Percentiles rank a stretch among this genome's conserved stretches.
phyloP scores from a whole-genome alignment of 345 rosid species.

The Mangifera indica region DNA sequence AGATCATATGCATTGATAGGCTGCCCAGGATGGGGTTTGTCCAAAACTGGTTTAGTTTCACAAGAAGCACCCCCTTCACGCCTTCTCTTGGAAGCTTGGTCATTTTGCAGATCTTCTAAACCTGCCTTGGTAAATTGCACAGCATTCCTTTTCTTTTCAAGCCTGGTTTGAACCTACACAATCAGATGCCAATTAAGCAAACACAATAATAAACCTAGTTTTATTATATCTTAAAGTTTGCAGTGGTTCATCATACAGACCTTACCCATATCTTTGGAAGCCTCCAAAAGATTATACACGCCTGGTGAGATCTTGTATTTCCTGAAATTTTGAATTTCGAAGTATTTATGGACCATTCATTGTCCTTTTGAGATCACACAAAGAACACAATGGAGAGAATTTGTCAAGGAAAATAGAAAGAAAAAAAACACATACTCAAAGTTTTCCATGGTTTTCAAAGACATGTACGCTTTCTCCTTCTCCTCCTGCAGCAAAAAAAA shows the following conservation, averaged over 20 bases:
- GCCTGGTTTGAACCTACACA: constrained; percentile 54
- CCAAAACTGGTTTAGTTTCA: constrained; percentile 30
- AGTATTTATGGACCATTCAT: not conserved
- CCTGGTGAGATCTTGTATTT: constrained; percentile 65
- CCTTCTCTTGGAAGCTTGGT: constrained; percentile 24
- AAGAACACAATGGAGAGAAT: constrained; percentile 4
- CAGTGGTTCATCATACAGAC: constrained; percentile 41
- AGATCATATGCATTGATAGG: constrained; percentile 18
- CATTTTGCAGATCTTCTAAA: constrained; percentile 33
- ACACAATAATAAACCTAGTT: constrained; percentile 1
- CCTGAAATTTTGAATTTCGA: constrained; percentile 33
- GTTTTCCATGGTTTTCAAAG: constrained; percentile 43
- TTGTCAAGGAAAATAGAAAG: not conserved
- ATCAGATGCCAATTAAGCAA: constrained; percentile 13
- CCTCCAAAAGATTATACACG: constrained; percentile 58
- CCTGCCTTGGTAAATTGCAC: constrained; percentile 63
- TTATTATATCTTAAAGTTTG: not conserved
- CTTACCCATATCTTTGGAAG: constrained; percentile 59
- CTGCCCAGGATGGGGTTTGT: not conserved
- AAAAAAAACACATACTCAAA: constrained; percentile 49
- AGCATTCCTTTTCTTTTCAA: constrained; percentile 58
- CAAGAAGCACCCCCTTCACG: constrained; percentile 19
- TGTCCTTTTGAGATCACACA: not conserved
- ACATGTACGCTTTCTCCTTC: constrained; percentile 45
- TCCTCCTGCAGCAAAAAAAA: constrained; percentile 48